A percentile compares a stretch with the other conserved stretches of the same genome.
These are phyloP conservation scores for Centella asiatica DNA, from an alignment of 129 eudicot species.

Conservation along the genomic window DNA sequence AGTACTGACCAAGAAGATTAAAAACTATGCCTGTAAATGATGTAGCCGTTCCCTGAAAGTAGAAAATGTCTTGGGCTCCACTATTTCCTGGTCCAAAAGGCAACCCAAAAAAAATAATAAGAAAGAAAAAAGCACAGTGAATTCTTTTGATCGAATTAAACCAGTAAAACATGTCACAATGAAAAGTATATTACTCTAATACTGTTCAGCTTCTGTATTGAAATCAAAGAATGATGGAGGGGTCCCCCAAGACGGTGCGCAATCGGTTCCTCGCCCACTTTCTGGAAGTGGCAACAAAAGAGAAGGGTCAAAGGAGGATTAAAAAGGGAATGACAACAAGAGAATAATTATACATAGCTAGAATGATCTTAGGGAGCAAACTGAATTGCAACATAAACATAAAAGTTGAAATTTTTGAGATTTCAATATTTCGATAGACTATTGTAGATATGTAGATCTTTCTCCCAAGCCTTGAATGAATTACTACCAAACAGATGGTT, in stretches of 20 bases:
- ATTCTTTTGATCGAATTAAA: slow-evolving; percentile 10
- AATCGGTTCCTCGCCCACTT: slow-evolving; percentile 45
- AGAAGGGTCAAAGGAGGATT: not conserved
- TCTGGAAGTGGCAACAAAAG: slow-evolving; percentile 33
- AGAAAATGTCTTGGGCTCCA: slow-evolving; percentile 67
- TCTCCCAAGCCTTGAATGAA: no score
- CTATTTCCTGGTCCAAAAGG: slow-evolving; percentile 42
- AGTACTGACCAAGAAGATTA: slow-evolving; percentile 8
- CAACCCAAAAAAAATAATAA: slow-evolving; percentile 7
- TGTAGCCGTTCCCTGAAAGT: slow-evolving; percentile 80
- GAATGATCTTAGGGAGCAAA: not conserved
- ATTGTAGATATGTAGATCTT: no score
- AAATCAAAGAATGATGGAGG: slow-evolving; percentile 54
- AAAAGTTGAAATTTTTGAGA: no score
- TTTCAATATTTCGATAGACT: not conserved
- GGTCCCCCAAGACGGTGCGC: slow-evolving; percentile 65
- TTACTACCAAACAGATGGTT: no score
- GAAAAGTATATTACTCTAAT: slow-evolving; percentile 36
- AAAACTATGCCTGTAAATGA: slow-evolving; percentile 65
- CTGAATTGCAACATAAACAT: not conserved
- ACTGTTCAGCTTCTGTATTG: slow-evolving; percentile 52
- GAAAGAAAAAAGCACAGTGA: no score
- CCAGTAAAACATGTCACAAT: not conserved
- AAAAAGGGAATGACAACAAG: not conserved
- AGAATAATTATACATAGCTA: not conserved